Evolutionary conservation across 768 basidiomycete genomes (phyloP).

Genomic region (Lentinula guzmanii): DNA sequence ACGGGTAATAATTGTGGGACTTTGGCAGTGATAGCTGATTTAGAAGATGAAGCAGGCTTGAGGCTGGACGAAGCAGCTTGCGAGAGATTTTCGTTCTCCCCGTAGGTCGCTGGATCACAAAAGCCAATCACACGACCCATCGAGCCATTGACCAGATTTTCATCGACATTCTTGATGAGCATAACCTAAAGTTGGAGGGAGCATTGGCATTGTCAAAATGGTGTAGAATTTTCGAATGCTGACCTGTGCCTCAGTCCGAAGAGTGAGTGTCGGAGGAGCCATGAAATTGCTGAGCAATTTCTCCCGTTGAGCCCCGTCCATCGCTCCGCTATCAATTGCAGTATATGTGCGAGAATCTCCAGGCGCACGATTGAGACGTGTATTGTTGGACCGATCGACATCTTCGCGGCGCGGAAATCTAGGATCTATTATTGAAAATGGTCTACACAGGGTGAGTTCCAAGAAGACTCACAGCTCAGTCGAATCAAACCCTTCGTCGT

Average conservation of each 20-base stretch:
- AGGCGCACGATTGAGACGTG: slow-evolving; percentile 56
- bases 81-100: slow-evolving; percentile 25
- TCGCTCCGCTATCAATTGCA: slow-evolving; percentile 59
- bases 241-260: slow-evolving; percentile 78
- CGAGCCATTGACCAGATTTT: slow-evolving; percentile 88
- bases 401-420: slow-evolving; percentile 92
- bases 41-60: not conserved
- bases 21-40: slow-evolving; percentile 11
- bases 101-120: slow-evolving; percentile 42
- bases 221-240: not conserved
- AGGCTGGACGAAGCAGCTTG: slow-evolving; percentile 18
- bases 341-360: slow-evolving; percentile 45
- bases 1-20: slow-evolving; percentile 40
- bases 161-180: slow-evolving; percentile 93
- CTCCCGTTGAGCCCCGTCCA: slow-evolving; percentile 55
- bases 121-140: slow-evolving; percentile 85
- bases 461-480: slow-evolving; percentile 73
- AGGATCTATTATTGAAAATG: slow-evolving; percentile 1
- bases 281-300: slow-evolving; percentile 89
- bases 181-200: slow-evolving; percentile 59
- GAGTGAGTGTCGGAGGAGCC: slow-evolving; percentile 63
- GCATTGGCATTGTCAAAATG: not conserved
- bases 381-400: slow-evolving; percentile 78
- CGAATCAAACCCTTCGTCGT: slow-evolving; percentile 77
- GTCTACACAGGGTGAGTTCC: not conserved